Conservation (phyloP, 305 asterid genomes). For the Withania somnifera region DNA sequence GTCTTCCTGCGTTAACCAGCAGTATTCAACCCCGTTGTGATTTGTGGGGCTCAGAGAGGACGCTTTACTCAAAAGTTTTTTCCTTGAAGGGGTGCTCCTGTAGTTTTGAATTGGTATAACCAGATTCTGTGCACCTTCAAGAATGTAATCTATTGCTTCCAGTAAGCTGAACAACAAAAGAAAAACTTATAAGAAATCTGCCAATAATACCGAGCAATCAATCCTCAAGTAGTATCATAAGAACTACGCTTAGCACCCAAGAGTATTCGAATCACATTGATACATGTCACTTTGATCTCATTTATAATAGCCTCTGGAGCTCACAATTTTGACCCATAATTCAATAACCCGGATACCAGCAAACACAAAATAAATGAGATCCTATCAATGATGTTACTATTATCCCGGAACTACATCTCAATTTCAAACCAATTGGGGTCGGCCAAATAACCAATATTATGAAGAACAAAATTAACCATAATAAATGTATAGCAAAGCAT, state of each 20-base stretch:
- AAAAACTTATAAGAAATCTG: background rate
- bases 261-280: background rate
- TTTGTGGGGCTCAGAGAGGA: conserved; percentile 1
- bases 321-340: background rate
- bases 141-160: conserved; percentile 64
- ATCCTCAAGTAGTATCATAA: background rate
- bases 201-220: background rate
- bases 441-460: background rate
- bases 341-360: background rate
- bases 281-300: background rate
- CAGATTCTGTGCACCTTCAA: conserved; percentile 73
- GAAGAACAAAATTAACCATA: background rate
- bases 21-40: conserved; percentile 30
- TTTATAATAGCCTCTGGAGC: background rate
- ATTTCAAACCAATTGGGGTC: background rate
- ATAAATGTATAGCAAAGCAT: background rate
- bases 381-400: background rate
- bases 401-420: background rate
- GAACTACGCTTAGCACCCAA: background rate
- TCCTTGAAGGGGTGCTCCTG: conserved; percentile 29
- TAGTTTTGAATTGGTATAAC: conserved; percentile 52
- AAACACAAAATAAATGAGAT: background rate
- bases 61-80: conserved; percentile 24
- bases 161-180: conserved; percentile 36
- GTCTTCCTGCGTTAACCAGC: conserved; percentile 75